Conservation (phyloP, 2,329 filamentous ascomycete genomes). For the Diplodia corticola region DNA sequence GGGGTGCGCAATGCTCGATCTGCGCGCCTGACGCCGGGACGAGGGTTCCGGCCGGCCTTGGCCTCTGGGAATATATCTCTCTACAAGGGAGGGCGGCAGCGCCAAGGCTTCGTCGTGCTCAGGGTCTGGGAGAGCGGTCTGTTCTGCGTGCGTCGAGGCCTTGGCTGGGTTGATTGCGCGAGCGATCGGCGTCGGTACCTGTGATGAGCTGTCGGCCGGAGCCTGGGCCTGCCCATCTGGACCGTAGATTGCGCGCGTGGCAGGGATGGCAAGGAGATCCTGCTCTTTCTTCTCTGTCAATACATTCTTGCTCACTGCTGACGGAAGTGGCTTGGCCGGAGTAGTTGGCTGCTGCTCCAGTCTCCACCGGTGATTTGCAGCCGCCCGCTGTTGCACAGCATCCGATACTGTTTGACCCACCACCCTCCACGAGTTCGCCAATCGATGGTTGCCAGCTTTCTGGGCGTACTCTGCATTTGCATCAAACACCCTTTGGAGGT, state of each 20-base stretch:
- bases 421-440: slow-evolving; percentile 62
- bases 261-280: slow-evolving; percentile 32
- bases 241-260: slow-evolving; percentile 35
- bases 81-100: slow-evolving; percentile 34
- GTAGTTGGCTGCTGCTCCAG: slow-evolving; percentile 28
- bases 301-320: slow-evolving; percentile 6
- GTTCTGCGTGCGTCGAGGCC: slow-evolving; percentile 20
- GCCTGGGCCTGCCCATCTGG: slow-evolving; percentile 37
- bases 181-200: slow-evolving; percentile 57
- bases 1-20: slow-evolving; percentile 10
- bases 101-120: slow-evolving; percentile 40
- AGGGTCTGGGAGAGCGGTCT: slow-evolving; percentile 35
- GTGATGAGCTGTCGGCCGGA: slow-evolving; percentile 52
- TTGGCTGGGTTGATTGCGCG: slow-evolving; percentile 39
- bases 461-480: slow-evolving; percentile 57
- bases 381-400: slow-evolving; percentile 23
- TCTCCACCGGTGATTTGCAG: slow-evolving; percentile 31
- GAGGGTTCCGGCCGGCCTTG: slow-evolving; percentile 13
- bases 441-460: slow-evolving; percentile 49
- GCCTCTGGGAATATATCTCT: slow-evolving; percentile 30
- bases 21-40: slow-evolving; percentile 9
- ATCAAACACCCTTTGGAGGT: slow-evolving; percentile 47
- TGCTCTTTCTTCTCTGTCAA: slow-evolving; percentile 19
- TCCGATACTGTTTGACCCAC: slow-evolving; percentile 46
- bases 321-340: slow-evolving; percentile 13